A percentile compares a stretch with the other conserved stretches of the same genome.
phyloP scores from a whole-genome alignment of 495 filamentous ascomycete species.

The Penicillium longicatenatum region DNA sequence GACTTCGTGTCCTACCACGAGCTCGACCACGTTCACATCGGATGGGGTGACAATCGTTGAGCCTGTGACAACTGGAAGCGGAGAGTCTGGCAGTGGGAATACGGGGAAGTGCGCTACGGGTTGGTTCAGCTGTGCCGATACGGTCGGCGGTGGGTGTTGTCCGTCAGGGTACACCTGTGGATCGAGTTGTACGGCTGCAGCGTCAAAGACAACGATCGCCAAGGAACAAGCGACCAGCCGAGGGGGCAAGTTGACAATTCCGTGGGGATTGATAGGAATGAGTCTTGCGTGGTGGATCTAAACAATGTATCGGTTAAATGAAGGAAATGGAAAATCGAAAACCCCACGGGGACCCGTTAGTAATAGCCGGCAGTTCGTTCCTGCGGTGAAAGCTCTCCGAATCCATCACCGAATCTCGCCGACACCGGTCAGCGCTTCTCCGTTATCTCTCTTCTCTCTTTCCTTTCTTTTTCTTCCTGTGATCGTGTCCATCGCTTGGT shows the following conservation, averaged over 20 bases:
- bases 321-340: slow-evolving; percentile 8
- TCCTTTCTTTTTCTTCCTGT: slow-evolving; percentile 16
- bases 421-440: slow-evolving; percentile 23
- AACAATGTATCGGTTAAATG: no score
- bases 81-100: slow-evolving; percentile 23
- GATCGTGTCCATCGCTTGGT: slow-evolving; percentile 18
- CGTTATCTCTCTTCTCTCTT: slow-evolving; percentile 14
- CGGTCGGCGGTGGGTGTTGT: slow-evolving; percentile 74
- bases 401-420: slow-evolving; percentile 27
- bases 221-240: slow-evolving; percentile 49
- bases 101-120: slow-evolving; percentile 65
- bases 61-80: slow-evolving; percentile 46
- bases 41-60: slow-evolving; percentile 69
- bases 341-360: slow-evolving; percentile 16
- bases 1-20: slow-evolving; percentile 63
- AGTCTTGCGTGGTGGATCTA: not conserved
- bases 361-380: slow-evolving; percentile 19
- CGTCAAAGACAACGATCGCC: slow-evolving; percentile 54
- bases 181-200: slow-evolving; percentile 64
- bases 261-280: not conserved
- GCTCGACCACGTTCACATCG: slow-evolving; percentile 61
- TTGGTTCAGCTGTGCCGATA: slow-evolving; percentile 74
- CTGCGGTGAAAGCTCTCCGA: slow-evolving; percentile 17
- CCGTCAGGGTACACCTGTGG: slow-evolving; percentile 75
- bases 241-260: slow-evolving; percentile 1